Percentiles rank a stretch among this genome's conserved stretches.
These are phyloP conservation scores for Ophioceras dolichostomum DNA, from an alignment of 2,329 filamentous ascomycete species.

Conservation along the genomic window DNA sequence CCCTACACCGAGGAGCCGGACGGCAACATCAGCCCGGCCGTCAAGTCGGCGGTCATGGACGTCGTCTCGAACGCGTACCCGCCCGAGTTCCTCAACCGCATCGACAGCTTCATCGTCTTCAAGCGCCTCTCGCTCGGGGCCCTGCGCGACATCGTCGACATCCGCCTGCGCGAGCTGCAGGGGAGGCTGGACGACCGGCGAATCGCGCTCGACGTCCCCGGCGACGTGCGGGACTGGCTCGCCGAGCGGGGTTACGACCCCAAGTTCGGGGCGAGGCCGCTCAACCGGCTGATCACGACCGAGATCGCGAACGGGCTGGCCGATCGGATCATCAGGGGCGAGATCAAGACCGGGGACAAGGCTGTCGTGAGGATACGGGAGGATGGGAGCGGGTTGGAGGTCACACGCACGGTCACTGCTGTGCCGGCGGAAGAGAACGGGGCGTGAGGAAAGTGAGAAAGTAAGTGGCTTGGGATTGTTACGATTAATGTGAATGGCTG, in stretches of 20 bases:
- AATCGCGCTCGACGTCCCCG: slow-evolving; percentile 60
- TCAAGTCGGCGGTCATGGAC: slow-evolving; percentile 77
- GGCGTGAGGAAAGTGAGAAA: neutral
- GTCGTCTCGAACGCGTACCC: slow-evolving; percentile 65
- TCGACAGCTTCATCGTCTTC: slow-evolving; percentile 96
- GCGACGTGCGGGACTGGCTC: slow-evolving; percentile 72
- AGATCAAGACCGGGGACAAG: slow-evolving; percentile 62
- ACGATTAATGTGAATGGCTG: neutral
- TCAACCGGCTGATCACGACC: slow-evolving; percentile 83
- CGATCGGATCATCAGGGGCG: slow-evolving; percentile 81
- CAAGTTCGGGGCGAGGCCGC: slow-evolving; percentile 76
- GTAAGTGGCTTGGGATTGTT: neutral
- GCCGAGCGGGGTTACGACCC: slow-evolving; percentile 85
- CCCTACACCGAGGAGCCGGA: slow-evolving; percentile 49
- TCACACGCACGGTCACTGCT: no score
- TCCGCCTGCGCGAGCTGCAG: slow-evolving; percentile 77
- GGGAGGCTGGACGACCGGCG: slow-evolving; percentile 71
- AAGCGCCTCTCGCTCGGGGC: slow-evolving; percentile 69
- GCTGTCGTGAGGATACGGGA: slow-evolving; percentile 59
- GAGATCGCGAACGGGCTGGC: slow-evolving; percentile 83
- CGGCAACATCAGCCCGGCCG: slow-evolving; percentile 58
- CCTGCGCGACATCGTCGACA: slow-evolving; percentile 86
- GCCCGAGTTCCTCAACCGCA: slow-evolving; percentile 91
- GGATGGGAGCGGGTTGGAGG: slow-evolving; percentile 44
- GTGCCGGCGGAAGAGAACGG: neutral